phyloP scores from a whole-genome alignment of 345 rosid genomes.

The Streptanthus diversifolius region DNA sequence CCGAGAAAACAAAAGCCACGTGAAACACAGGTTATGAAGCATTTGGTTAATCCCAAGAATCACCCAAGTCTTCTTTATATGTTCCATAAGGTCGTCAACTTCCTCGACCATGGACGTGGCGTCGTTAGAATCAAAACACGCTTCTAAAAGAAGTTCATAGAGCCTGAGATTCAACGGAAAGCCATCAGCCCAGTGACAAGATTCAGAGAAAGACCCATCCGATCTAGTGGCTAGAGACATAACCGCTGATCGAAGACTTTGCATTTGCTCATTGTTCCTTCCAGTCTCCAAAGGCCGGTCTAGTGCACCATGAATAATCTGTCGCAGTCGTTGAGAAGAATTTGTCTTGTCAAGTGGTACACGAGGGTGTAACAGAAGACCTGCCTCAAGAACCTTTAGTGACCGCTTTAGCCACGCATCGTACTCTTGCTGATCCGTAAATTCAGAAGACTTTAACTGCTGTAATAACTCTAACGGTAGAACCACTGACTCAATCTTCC shows the following conservation, averaged over 20 bases:
- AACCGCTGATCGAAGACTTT: conserved; percentile 80
- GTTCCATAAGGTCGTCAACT: conserved; percentile 91
- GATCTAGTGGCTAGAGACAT: conserved; percentile 81
- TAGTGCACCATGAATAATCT: conserved; percentile 65
- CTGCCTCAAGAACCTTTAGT: conserved; percentile 82
- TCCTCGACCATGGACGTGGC: conserved; percentile 76
- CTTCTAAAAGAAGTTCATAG: conserved; percentile 81
- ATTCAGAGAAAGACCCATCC: conserved; percentile 73
- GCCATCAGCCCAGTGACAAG: conserved; percentile 99
- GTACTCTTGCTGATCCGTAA: conserved; percentile 77
- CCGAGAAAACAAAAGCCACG: conserved; percentile 87
- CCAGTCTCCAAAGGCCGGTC: conserved; percentile 87
- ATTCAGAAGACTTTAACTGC: conserved; percentile 87
- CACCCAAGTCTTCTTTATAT: conserved; percentile 95
- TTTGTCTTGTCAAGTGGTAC: conserved; percentile 73
- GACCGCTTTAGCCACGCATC: conserved; percentile 87
- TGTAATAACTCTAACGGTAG: conserved; percentile 90
- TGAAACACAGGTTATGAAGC: conserved; percentile 82
- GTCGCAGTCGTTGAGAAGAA: conserved; percentile 62
- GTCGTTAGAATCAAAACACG: conserved; percentile 74
- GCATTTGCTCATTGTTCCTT: conserved; percentile 90
- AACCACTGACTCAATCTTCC: conserved; percentile 78
- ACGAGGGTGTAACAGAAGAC: conserved; percentile 79
- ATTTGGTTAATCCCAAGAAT: conserved; percentile 82
- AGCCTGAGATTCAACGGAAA: conserved; percentile 79